Evolutionary conservation across 176 grass and related monocot genomes (phyloP).

Genomic region (Musa troglodytarum): DNA sequence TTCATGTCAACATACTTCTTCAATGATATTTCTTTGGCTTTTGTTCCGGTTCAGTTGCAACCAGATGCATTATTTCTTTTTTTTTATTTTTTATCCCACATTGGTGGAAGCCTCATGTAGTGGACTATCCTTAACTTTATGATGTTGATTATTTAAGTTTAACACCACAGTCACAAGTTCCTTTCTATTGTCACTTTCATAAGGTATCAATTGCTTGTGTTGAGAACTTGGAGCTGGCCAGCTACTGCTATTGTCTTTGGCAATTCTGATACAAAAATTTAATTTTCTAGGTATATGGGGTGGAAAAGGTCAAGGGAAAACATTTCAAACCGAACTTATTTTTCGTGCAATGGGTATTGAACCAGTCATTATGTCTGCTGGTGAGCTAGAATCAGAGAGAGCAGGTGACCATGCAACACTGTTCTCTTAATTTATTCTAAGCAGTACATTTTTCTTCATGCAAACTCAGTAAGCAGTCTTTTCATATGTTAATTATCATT

Average conservation of each 20-base stretch:
- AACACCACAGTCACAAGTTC: too few relatives aligned
- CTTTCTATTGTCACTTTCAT: background rate
- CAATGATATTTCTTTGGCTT: too few relatives aligned
- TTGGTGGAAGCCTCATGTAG: too few relatives aligned
- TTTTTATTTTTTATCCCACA: too few relatives aligned
- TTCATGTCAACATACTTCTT: too few relatives aligned
- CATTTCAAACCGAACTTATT: slow-evolving; percentile 96
- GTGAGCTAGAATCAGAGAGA: slow-evolving; percentile 88
- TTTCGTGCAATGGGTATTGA: slow-evolving; percentile 83
- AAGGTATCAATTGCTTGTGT: background rate
- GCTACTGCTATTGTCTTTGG: too few relatives aligned
- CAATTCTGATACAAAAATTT: background rate
- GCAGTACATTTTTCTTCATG: background rate
- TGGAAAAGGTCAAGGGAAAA: slow-evolving; percentile 95
- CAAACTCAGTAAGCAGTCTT: background rate
- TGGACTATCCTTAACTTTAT: too few relatives aligned
- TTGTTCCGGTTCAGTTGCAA: too few relatives aligned
- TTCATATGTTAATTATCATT: background rate
- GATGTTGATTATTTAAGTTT: too few relatives aligned
- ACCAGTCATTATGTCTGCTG: slow-evolving; percentile 92
- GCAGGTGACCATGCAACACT: slow-evolving; percentile 38
- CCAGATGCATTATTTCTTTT: too few relatives aligned
- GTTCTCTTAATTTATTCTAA: background rate
- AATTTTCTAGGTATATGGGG: slow-evolving; percentile 72
- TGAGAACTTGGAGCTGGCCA: background rate